A percentile compares a stretch with the other conserved stretches of the same genome.
Evolutionary conservation across 805 yeast genomes (phyloP).

Genomic region (Clavispora santaluciae): DNA sequence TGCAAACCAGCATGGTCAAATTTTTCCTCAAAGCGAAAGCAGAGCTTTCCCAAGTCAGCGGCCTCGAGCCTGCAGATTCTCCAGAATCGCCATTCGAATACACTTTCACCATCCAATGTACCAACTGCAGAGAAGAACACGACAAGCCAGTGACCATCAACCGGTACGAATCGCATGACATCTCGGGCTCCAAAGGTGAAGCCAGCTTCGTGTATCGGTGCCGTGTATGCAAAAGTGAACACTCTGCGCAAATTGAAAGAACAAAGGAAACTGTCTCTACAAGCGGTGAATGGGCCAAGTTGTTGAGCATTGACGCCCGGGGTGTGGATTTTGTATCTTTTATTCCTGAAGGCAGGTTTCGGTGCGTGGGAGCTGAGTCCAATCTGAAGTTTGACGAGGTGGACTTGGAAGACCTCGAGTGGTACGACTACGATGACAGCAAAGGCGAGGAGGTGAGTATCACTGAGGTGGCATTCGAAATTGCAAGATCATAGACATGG

Average conservation of each 20-base stretch:
- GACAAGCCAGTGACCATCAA: slow-evolving; percentile 66
- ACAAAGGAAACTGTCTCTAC: slow-evolving; percentile 38
- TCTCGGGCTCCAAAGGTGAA: slow-evolving; percentile 71
- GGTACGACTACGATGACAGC: slow-evolving; percentile 94
- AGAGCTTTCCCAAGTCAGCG: slow-evolving; percentile 51
- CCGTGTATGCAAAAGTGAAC: slow-evolving; percentile 50
- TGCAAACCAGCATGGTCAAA: slow-evolving; percentile 28
- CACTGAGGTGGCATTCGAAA: slow-evolving; percentile 65
- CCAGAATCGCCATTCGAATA: slow-evolving; percentile 64
- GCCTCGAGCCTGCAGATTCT: slow-evolving; percentile 57
- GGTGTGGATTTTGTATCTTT: slow-evolving; percentile 75
- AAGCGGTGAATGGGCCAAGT: slow-evolving; percentile 36
- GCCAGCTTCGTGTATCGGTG: slow-evolving; percentile 82
- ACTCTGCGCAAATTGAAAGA: slow-evolving; percentile 30
- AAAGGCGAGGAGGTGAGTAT: slow-evolving; percentile 76
- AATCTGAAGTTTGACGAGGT: slow-evolving; percentile 54
- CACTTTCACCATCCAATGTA: slow-evolving; percentile 69
- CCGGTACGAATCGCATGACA: slow-evolving; percentile 57
- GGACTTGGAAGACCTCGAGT: slow-evolving; percentile 75
- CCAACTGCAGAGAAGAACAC: slow-evolving; percentile 74
- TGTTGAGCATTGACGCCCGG: slow-evolving; percentile 76
- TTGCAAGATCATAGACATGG: slow-evolving; percentile 27
- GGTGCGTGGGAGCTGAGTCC: slow-evolving; percentile 49
- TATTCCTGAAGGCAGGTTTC: slow-evolving; percentile 60
- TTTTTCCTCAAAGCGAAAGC: slow-evolving; percentile 38